phyloP scores from a whole-genome alignment of 2,329 filamentous ascomycete genomes.

The Erysiphe pisi region DNA sequence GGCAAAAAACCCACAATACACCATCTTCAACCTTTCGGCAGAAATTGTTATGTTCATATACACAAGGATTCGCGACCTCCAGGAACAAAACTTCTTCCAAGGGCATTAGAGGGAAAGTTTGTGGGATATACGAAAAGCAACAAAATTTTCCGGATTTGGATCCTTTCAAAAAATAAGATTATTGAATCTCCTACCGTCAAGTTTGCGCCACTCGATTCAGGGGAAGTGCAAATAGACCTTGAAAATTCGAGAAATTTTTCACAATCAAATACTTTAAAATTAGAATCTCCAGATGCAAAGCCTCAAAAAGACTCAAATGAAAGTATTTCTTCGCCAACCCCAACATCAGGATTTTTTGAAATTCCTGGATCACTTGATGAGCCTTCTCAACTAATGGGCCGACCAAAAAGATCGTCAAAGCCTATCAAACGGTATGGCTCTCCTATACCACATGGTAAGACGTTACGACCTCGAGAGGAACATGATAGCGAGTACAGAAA shows the following conservation, averaged over 20 bases:
- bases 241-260: too few species aligned
- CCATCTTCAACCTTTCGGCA: too few species aligned
- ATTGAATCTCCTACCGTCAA: slow-evolving; percentile 16
- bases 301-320: too few species aligned
- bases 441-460: neutral
- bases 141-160: slow-evolving; percentile 23
- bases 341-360: too few species aligned
- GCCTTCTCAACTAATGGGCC: neutral
- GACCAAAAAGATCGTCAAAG: slow-evolving; percentile 7
- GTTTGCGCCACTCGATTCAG: slow-evolving; percentile 21
- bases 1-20: too few species aligned
- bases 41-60: too few species aligned
- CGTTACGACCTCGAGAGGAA: neutral
- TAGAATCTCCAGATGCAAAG: too few species aligned
- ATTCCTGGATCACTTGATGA: slow-evolving; percentile 17
- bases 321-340: too few species aligned
- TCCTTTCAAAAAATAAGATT: slow-evolving; percentile 11
- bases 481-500: neutral
- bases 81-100: neutral
- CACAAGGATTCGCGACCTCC: too few species aligned
- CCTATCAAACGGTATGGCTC: slow-evolving; percentile 25
- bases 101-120: slow-evolving; percentile 4
- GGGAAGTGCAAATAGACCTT: neutral
- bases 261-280: too few species aligned
- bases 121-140: too few species aligned